These are phyloP conservation scores for Aspergillus leporis DNA, from an alignment of 495 filamentous ascomycete species.

Conservation along the genomic window DNA sequence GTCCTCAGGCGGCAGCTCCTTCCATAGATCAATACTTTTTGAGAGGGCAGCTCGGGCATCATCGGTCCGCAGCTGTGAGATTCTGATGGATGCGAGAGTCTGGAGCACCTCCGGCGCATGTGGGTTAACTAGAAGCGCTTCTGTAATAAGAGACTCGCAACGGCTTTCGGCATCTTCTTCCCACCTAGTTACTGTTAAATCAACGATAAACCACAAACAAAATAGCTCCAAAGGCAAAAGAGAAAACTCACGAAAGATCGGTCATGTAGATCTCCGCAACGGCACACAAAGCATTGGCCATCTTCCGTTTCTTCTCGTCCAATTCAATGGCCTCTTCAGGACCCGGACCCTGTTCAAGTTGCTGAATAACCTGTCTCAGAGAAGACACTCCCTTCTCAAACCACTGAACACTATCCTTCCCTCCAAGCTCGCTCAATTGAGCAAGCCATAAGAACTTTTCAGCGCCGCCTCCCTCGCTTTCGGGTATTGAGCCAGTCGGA, in stretches of 20 bases:
- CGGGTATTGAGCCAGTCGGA: constrained; percentile 61
- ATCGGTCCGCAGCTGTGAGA: constrained; percentile 74
- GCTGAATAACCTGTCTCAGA: constrained; percentile 65
- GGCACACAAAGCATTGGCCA: constrained; percentile 84
- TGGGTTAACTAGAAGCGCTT: constrained; percentile 77
- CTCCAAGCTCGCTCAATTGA: constrained; percentile 86
- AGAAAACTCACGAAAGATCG: constrained; percentile 66
- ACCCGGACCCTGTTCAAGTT: constrained; percentile 39
- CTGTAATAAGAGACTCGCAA: constrained; percentile 83
- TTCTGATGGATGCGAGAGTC: constrained; percentile 88
- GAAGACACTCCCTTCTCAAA: constrained; percentile 78
- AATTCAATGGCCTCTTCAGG: constrained; percentile 44
- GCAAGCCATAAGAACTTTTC: constrained; percentile 97
- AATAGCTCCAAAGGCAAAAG: neutral
- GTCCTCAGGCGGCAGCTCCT: constrained; percentile 65
- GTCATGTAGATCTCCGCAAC: constrained; percentile 98
- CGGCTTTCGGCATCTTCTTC: constrained; percentile 81
- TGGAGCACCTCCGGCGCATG: constrained; percentile 81
- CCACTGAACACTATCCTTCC: constrained; percentile 79
- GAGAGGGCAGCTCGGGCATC: constrained; percentile 79
- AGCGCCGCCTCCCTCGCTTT: constrained; percentile 71
- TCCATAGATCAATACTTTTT: constrained; percentile 77
- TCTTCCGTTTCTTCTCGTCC: constrained; percentile 71
- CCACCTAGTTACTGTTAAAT: constrained; percentile 56
- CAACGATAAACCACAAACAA: neutral